Evolutionary conservation across 768 basidiomycete genomes (phyloP).

Genomic region (Amanita pallidorosea): DNA sequence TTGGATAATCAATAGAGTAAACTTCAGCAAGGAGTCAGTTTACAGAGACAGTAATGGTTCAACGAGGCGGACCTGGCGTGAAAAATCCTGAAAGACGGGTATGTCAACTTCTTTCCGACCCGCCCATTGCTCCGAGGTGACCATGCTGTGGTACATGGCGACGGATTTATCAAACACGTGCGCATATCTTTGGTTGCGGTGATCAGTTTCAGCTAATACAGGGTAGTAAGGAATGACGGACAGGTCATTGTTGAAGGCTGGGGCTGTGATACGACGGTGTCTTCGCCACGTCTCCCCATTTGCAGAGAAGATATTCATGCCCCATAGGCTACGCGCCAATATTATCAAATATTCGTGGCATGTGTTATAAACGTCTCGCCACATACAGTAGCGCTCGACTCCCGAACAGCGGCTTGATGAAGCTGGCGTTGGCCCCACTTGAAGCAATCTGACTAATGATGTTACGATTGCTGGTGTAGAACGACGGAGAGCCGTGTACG

Average conservation of each 20-base stretch:
- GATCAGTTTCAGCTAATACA: conserved; percentile 3
- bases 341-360: too few relatives aligned
- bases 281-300: too few relatives aligned
- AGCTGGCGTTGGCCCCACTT: too few relatives aligned
- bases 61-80: conserved; percentile 20
- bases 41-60: background rate
- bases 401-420: too few relatives aligned
- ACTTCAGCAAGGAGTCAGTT: background rate
- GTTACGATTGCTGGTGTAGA: conserved; percentile 23
- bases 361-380: too few relatives aligned
- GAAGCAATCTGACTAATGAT: too few relatives aligned
- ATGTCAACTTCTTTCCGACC: conserved; percentile 10
- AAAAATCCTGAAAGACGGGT: conserved; percentile 16
- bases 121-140: conserved; percentile 19
- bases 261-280: conserved; percentile 24
- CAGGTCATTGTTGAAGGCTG: conserved; percentile 25
- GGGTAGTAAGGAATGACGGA: conserved; percentile 8
- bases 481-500: conserved; percentile 10
- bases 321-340: too few relatives aligned
- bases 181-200: conserved; percentile 16
- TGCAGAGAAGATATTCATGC: too few relatives aligned
- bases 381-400: too few relatives aligned
- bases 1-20: too few relatives aligned
- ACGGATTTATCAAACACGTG: conserved; percentile 25
- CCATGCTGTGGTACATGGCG: conserved; percentile 22